Evolutionary conservation across 129 eudicot species (phyloP), one percentile per base, ranked within the genome.

Genomic region (Logfia minima): DNA sequence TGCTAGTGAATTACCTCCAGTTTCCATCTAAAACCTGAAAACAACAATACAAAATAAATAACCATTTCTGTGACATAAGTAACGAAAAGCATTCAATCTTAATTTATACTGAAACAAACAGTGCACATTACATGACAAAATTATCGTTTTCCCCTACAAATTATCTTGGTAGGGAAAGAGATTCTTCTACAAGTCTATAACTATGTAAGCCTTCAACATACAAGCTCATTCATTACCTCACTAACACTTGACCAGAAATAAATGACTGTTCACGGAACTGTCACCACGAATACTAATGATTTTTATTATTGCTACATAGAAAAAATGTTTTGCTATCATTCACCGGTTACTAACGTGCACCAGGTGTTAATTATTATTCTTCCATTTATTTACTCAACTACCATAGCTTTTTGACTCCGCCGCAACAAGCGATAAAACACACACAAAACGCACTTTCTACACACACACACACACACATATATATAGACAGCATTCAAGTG

Each of bases 1-100:
- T 24, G 92, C 76, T 62, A 92, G 75, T 7, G 97, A 92, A 82
- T 92, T 92, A 65, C 96, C 97, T 78, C 96, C 96, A 17, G 81
- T 80, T 71, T 87, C 90, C 93, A 89, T 89, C 66, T 24, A 66
- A 19, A 71, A 72, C 70, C 86, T 75, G 43, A 61, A 56, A 69
- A 19, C 9, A 10, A 45, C 52, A 75, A 56, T 13, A 26, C 2
- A 1, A 34, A 77, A 35, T 21, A 18, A 1, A 31, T 60, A 34
- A 68, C 60, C 81, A 58, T 35, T 17, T 26, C 7, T 2, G 52
- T 67, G n/a, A 37, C 31, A 17, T 3, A 6, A 66, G 24, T 16
- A 16, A n/a, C 19, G 23, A 53, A 53, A 17, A 13, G 21, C 18
- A 4, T 10, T 14, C n/a, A 2, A 52, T 52, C 58, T 52, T 52